A percentile compares a stretch with the other conserved stretches of the same genome.
phyloP scores from a whole-genome alignment of 2,329 filamentous ascomycete species.

The Endocalyx cinctus region DNA sequence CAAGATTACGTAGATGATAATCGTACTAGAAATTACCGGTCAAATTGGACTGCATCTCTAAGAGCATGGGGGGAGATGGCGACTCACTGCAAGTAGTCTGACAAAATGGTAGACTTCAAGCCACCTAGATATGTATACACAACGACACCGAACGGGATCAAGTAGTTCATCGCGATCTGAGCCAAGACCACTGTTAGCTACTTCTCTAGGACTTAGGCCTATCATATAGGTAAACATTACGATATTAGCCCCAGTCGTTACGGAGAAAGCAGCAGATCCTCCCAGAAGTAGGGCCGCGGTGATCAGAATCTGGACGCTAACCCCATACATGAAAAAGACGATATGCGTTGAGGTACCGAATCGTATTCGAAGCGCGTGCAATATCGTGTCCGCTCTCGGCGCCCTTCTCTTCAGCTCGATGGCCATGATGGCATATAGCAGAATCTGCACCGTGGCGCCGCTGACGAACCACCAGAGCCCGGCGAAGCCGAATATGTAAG shows the following conservation, averaged over 20 bases:
- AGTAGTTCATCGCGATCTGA: slow-evolving; percentile 8
- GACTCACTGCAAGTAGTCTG: slow-evolving; percentile 7
- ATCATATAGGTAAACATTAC: not conserved
- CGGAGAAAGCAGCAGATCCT: slow-evolving; percentile 7
- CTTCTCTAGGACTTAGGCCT: not conserved
- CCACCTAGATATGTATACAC: slow-evolving; percentile 8
- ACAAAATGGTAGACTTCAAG: slow-evolving; percentile 7
- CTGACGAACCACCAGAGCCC: slow-evolving; percentile 9
- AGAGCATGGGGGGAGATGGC: not conserved
- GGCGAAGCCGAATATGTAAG: slow-evolving; percentile 9
- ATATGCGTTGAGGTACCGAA: slow-evolving; percentile 8
- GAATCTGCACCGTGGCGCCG: slow-evolving; percentile 6
- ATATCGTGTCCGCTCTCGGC: slow-evolving; percentile 8
- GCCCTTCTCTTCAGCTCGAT: slow-evolving; percentile 11
- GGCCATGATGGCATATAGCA: slow-evolving; percentile 11
- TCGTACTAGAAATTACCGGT: too few species aligned
- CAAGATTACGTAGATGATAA: slow-evolving; percentile 40
- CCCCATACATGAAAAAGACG: slow-evolving; percentile 8
- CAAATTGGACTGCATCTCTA: too few species aligned
- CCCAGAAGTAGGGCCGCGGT: slow-evolving; percentile 8
- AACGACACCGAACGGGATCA: slow-evolving; percentile 7
- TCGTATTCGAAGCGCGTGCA: slow-evolving; percentile 6
- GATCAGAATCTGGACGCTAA: slow-evolving; percentile 8
- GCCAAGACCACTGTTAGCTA: not conserved
- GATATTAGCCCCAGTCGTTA: slow-evolving; percentile 8